These are phyloP conservation scores for Diplocarpon rosae DNA, from an alignment of 2,329 filamentous ascomycete genomes.

Conservation along the genomic window DNA sequence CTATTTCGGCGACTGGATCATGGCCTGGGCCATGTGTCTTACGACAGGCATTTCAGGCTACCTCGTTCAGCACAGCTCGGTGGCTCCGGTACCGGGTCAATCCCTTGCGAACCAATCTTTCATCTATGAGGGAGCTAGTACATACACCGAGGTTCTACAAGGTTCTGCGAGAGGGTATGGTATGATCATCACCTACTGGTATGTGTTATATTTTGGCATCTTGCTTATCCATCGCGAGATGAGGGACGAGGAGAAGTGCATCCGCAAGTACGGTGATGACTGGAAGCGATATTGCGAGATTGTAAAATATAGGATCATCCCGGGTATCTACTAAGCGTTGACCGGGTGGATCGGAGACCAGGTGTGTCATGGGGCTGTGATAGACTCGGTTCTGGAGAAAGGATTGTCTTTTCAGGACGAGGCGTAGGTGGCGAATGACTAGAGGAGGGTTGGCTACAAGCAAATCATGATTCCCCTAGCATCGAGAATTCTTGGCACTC, in stretches of 20 bases:
- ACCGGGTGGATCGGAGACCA: not conserved
- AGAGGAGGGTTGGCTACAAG: no score
- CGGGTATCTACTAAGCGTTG: conserved; percentile 61
- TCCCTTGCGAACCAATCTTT: conserved; percentile 40
- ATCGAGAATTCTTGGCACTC: no score
- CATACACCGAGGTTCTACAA: conserved; percentile 55
- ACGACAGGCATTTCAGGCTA: conserved; percentile 82
- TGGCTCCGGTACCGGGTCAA: conserved; percentile 38
- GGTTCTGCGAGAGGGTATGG: conserved; percentile 71
- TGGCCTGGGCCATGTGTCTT: conserved; percentile 82
- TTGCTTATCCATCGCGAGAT: conserved; percentile 77
- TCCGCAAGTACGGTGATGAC: conserved; percentile 81
- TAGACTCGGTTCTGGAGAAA: no score
- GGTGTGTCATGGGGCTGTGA: conserved; percentile 1
- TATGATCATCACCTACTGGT: conserved; percentile 88
- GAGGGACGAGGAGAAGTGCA: conserved; percentile 85
- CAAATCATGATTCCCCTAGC: no score
- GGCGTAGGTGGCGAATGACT: no score
- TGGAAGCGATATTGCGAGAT: conserved; percentile 82
- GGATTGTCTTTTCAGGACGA: no score
- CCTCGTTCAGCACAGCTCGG: conserved; percentile 45
- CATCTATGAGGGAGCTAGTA: conserved; percentile 38
- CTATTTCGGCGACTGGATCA: conserved; percentile 90
- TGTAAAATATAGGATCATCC: conserved; percentile 63
- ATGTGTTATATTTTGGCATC: conserved; percentile 81